Conservation (phyloP, 2,329 filamentous ascomycete species). For the Fusarium fujikuroi region DNA sequence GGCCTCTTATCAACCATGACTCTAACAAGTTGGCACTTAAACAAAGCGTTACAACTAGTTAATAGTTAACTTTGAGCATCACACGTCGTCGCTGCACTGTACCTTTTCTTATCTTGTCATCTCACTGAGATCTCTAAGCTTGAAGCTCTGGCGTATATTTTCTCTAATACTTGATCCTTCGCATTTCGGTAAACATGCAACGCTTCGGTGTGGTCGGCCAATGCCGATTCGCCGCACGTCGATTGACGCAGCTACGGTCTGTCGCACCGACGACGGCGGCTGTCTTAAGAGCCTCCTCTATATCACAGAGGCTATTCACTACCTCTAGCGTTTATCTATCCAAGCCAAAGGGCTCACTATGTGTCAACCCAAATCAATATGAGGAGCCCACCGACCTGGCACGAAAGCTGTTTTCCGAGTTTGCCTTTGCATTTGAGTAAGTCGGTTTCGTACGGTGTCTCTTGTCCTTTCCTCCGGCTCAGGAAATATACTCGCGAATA, state of each 20-base stretch:
- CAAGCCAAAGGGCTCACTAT: conserved; percentile 37
- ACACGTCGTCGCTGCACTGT: too few relatives aligned
- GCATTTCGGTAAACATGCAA: conserved; percentile 27
- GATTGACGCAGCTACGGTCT: conserved; percentile 30
- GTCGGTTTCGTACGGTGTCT: conserved; percentile 9
- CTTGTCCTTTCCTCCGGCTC: neutral
- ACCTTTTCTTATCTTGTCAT: neutral
- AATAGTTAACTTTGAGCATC: neutral
- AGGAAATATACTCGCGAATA: neutral
- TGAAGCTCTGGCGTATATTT: neutral
- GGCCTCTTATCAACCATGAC: conserved; percentile 36
- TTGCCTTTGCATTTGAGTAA: conserved; percentile 54
- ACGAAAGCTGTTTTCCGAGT: conserved; percentile 46
- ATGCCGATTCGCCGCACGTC: conserved; percentile 42
- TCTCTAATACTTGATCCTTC: neutral
- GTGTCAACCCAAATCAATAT: conserved; percentile 32
- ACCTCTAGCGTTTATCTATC: conserved; percentile 23
- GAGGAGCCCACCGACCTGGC: conserved; percentile 38
- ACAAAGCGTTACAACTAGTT: neutral
- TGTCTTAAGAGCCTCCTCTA: conserved; percentile 6
- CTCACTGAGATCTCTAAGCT: neutral
- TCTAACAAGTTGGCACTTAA: conserved; percentile 7
- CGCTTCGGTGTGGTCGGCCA: conserved; percentile 41
- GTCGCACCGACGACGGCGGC: conserved; percentile 20
- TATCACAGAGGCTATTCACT: conserved; percentile 23